These are phyloP conservation scores for Penicillium occitanis DNA, from an alignment of 2,329 filamentous ascomycete species.

Conservation along the genomic window DNA sequence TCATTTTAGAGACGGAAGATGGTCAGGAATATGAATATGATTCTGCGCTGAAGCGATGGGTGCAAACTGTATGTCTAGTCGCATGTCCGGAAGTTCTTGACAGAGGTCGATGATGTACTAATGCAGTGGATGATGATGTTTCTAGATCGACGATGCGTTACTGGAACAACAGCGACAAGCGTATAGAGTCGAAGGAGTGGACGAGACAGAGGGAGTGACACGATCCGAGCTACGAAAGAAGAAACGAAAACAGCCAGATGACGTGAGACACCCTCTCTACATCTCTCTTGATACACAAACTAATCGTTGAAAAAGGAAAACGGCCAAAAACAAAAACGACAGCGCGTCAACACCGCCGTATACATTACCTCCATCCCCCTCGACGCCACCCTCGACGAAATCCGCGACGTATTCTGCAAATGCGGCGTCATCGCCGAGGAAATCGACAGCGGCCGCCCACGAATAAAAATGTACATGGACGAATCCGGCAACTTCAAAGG, in stretches of 20 bases:
- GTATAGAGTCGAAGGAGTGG: constrained; percentile 61
- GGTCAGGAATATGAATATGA: constrained; percentile 85
- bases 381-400: constrained; percentile 76
- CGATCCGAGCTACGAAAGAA: constrained; percentile 54
- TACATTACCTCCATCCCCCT: constrained; percentile 85
- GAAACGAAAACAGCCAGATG: constrained; percentile 54
- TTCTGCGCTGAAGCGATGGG: constrained; percentile 68
- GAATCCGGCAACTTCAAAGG: constrained; percentile 84
- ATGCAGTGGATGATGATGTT: not conserved
- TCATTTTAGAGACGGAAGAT: constrained; percentile 79
- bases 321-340: constrained; percentile 43
- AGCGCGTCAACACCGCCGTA: constrained; percentile 76
- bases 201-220: constrained; percentile 52
- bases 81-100: constrained; percentile 13
- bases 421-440: constrained; percentile 92
- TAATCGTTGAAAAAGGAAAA: constrained; percentile 27
- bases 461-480: constrained; percentile 91
- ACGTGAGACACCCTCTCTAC: constrained; percentile 32
- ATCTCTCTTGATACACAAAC: not conserved
- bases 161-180: constrained; percentile 62
- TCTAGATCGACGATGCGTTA: constrained; percentile 60
- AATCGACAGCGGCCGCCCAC: constrained; percentile 80
- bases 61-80: constrained; percentile 57
- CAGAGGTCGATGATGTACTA: not conserved
- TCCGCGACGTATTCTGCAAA: constrained; percentile 80